phyloP scores from a whole-genome alignment of 495 filamentous ascomycete genomes.

The Trichoderma gamsii region DNA sequence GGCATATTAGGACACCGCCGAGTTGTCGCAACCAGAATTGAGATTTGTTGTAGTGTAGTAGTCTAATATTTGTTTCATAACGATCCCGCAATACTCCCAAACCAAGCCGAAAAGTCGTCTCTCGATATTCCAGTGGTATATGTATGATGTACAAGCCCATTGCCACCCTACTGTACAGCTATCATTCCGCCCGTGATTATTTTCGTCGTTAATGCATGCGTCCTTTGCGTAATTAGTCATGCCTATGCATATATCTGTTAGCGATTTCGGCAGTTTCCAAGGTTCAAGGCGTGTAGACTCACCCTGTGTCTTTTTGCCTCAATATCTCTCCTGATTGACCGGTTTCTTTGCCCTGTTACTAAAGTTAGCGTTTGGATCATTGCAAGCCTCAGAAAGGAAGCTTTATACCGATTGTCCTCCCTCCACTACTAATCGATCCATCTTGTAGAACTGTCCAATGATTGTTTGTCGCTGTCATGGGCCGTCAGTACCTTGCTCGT shows the following conservation, averaged over 20 bases:
- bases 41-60: slow-evolving; percentile 10
- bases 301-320: slow-evolving; percentile 80
- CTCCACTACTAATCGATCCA: slow-evolving; percentile 89
- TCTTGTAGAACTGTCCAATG: slow-evolving; percentile 89
- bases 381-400: too few relatives aligned
- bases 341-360: slow-evolving; percentile 63
- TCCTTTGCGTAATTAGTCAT: background rate
- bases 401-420: slow-evolving; percentile 56
- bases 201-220: background rate
- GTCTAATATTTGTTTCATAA: slow-evolving; percentile 1
- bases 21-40: background rate
- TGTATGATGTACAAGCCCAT: slow-evolving; percentile 13
- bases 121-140: slow-evolving; percentile 7
- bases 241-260: slow-evolving; percentile 19
- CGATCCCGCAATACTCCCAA: slow-evolving; percentile 10
- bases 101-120: slow-evolving; percentile 1
- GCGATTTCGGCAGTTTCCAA: background rate
- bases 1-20: background rate
- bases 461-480: slow-evolving; percentile 77
- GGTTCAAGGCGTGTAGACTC: slow-evolving; percentile 19
- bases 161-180: slow-evolving; percentile 12
- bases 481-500: slow-evolving; percentile 13
- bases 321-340: slow-evolving; percentile 63
- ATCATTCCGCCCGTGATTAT: background rate
- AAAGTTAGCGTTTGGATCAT: slow-evolving; percentile 18